Percentiles rank a stretch among this genome's conserved stretches.
Evolutionary conservation across 768 basidiomycete species (phyloP).

Genomic region (Pulveroboletus sp.): DNA sequence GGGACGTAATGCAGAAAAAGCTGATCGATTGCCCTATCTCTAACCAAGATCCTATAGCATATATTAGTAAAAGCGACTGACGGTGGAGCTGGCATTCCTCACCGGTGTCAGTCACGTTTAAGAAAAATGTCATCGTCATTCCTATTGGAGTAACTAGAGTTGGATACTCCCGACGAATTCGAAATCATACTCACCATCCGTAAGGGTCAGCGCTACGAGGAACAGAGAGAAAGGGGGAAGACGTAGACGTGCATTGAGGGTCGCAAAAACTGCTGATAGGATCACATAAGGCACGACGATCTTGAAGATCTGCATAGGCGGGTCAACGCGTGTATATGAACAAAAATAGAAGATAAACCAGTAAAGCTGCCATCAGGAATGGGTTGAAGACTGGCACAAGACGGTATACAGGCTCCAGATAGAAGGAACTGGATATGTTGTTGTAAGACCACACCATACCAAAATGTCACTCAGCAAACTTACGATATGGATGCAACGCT

Average conservation of each 20-base stretch:
- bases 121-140: conserved; percentile 83
- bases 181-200: conserved; percentile 7
- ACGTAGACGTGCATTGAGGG: conserved; percentile 59
- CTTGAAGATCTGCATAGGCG: conserved; percentile 60
- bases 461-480: conserved; percentile 22
- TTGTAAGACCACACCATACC: neutral
- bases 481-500: conserved; percentile 84
- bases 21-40: conserved; percentile 87
- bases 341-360: conserved; percentile 39
- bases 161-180: neutral
- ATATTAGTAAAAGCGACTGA: conserved; percentile 3
- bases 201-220: conserved; percentile 64
- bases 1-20: conserved; percentile 80
- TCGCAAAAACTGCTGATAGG: conserved; percentile 62
- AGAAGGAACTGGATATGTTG: conserved; percentile 55
- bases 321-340: conserved; percentile 1
- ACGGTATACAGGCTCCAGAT: conserved; percentile 83
- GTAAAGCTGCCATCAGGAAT: conserved; percentile 71
- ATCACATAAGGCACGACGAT: conserved; percentile 78
- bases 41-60: conserved; percentile 66
- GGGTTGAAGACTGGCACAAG: conserved; percentile 83
- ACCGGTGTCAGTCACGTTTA: conserved; percentile 78
- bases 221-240: conserved; percentile 80
- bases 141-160: conserved; percentile 35
- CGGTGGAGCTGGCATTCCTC: conserved; percentile 10